A percentile compares a stretch with the other conserved stretches of the same genome.
Evolutionary conservation across 768 basidiomycete species (phyloP).

Genomic region (Neoboletus brunneissimus): DNA sequence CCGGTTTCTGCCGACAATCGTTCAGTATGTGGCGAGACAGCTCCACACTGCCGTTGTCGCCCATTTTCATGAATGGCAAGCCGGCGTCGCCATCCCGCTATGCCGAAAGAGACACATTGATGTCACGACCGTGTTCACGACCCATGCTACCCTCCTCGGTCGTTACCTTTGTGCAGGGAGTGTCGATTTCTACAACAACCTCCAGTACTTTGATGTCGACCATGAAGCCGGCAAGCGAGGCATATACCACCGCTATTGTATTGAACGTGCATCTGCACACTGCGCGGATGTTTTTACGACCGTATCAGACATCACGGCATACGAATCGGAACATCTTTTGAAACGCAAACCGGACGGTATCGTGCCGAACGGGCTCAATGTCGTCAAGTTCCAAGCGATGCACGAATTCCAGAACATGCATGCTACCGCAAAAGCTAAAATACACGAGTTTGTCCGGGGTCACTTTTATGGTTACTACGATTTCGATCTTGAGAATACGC

Average conservation of each 20-base stretch:
- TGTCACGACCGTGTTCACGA: constrained; percentile 98
- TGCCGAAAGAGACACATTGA: constrained; percentile 97
- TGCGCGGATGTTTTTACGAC: constrained; percentile 99
- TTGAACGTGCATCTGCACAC: constrained; percentile 91
- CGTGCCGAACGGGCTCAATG: constrained; percentile 95
- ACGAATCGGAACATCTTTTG: constrained; percentile 92
- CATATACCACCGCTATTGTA: constrained; percentile 97
- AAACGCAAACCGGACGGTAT: constrained; percentile 98
- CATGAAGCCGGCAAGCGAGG: constrained; percentile 99
- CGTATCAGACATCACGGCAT: constrained; percentile 96
- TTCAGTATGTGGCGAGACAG: constrained; percentile 78
- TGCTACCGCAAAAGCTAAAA: constrained; percentile 91
- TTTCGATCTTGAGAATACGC: constrained; percentile 90
- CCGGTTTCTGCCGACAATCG: constrained; percentile 4
- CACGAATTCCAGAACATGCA: constrained; percentile 99
- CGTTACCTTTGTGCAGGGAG: constrained; percentile 98
- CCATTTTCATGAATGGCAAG: constrained; percentile 99
- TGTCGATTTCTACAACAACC: constrained; percentile 99
- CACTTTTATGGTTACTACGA: constrained; percentile 99
- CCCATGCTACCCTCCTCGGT: constrained; percentile 96
- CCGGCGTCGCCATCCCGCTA: constrained; percentile 90
- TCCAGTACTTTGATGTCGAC: constrained; percentile 99
- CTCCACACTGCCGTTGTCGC: constrained; percentile 85
- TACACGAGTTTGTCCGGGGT: constrained; percentile 95
- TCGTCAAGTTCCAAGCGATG: constrained; percentile 99